Evolutionary conservation across 225 moss, liverwort and hornwort species (phyloP).

Genomic region (Bryum argenteum): DNA sequence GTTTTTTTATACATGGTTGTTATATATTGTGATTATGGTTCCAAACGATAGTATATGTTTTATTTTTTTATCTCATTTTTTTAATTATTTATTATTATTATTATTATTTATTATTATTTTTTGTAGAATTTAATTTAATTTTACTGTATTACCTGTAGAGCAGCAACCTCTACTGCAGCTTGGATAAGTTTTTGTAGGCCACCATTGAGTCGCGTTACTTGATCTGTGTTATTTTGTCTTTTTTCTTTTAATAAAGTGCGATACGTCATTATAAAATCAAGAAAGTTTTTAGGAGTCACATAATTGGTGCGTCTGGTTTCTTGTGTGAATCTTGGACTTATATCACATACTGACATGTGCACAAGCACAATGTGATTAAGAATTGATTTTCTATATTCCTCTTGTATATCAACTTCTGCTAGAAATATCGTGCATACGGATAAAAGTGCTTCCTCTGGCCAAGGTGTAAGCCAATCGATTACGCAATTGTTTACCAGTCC

Average conservation of each 20-base stretch:
- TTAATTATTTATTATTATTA: too few relatives aligned
- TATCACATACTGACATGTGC: constrained; percentile 67
- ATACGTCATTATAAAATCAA: constrained; percentile 77
- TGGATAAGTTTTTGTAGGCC: constrained; percentile 90
- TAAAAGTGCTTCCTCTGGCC: constrained; percentile 80
- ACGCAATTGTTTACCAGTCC: constrained; percentile 92
- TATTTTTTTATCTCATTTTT: too few relatives aligned
- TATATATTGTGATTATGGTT: too few relatives aligned
- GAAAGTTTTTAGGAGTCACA: constrained; percentile 85
- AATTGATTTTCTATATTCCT: constrained; percentile 50
- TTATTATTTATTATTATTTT: too few relatives aligned
- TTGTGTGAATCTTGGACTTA: constrained; percentile 63
- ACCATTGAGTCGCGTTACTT: constrained; percentile 73
- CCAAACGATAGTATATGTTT: too few relatives aligned
- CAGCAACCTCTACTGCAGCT: constrained; percentile 68
- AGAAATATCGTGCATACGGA: constrained; percentile 78
- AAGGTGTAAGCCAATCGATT: constrained; percentile 85
- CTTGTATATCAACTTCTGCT: constrained; percentile 63
- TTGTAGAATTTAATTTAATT: too few relatives aligned
- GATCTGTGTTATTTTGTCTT: constrained; percentile 55
- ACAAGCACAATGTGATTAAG: constrained; percentile 82
- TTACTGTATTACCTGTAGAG: constrained; percentile 56
- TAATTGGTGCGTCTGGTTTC: constrained; percentile 78
- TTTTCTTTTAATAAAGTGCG: constrained; percentile 49
- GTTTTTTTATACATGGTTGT: too few relatives aligned